Evolutionary conservation across 192 early-diverging fungal genomes (phyloP).

Genomic region (Entomortierella chlamydospora): DNA sequence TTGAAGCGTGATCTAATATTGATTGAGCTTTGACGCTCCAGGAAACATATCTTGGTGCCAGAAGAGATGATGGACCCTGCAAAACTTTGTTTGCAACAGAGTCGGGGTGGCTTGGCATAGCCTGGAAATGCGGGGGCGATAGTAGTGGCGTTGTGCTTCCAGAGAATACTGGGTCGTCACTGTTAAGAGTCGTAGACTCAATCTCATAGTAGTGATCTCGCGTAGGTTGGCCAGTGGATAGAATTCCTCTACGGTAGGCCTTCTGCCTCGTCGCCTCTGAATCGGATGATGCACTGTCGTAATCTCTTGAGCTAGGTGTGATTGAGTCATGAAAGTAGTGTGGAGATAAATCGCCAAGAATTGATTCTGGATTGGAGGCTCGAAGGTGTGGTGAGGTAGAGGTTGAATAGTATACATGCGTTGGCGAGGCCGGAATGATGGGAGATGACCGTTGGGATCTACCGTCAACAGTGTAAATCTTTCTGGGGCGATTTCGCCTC

Average conservation of each 20-base stretch:
- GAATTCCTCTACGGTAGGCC: slow-evolving; percentile 40
- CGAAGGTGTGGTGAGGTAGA: slow-evolving; percentile 37
- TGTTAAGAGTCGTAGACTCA: slow-evolving; percentile 48
- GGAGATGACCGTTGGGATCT: slow-evolving; percentile 45
- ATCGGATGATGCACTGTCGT: slow-evolving; percentile 51
- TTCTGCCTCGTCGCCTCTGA: slow-evolving; percentile 40
- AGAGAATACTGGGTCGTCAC: slow-evolving; percentile 44
- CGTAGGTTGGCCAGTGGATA: slow-evolving; percentile 28
- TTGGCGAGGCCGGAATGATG: slow-evolving; percentile 43
- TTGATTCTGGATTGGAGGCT: slow-evolving; percentile 45
- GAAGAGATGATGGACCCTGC: slow-evolving; percentile 31
- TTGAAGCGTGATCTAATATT: slow-evolving; percentile 40
- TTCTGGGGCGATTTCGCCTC: slow-evolving; percentile 34
- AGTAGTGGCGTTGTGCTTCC: slow-evolving; percentile 45
- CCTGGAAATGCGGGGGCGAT: slow-evolving; percentile 12
- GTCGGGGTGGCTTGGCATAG: slow-evolving; percentile 10
- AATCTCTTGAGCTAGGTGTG: slow-evolving; percentile 41
- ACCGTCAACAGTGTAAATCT: slow-evolving; percentile 52
- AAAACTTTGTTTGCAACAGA: slow-evolving; percentile 33
- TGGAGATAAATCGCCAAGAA: slow-evolving; percentile 46
- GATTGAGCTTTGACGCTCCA: slow-evolving; percentile 56
- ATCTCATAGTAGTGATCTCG: slow-evolving; percentile 51
- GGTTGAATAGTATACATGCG: slow-evolving; percentile 45
- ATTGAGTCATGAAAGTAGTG: slow-evolving; percentile 45
- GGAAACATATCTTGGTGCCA: slow-evolving; percentile 36